Percentiles rank a stretch among this genome's conserved stretches.
phyloP scores from a whole-genome alignment of 495 filamentous ascomycete species.

The Penicillium mononematosum region DNA sequence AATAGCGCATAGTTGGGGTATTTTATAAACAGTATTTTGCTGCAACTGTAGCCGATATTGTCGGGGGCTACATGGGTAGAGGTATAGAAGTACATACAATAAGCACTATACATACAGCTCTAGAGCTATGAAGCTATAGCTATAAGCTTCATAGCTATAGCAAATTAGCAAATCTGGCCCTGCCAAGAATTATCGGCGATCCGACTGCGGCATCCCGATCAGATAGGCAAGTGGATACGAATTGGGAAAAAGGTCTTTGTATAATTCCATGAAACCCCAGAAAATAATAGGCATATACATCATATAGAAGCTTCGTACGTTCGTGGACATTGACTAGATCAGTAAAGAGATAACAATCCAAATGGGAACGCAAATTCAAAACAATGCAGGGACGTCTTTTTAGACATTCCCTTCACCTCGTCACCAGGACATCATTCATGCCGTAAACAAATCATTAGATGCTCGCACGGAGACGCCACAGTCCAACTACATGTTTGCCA shows the following conservation, averaged over 20 bases:
- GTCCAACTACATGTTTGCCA: conserved; percentile 8
- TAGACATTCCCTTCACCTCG: conserved; percentile 6
- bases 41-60: not conserved
- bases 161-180: not conserved
- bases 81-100: not conserved
- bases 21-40: not conserved
- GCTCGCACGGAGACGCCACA: conserved; percentile 13
- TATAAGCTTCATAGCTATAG: not conserved
- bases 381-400: not conserved
- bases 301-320: conserved; percentile 38
- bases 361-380: conserved; percentile 4
- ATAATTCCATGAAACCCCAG: conserved; percentile 14
- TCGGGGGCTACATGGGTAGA: not conserved
- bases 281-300: conserved; percentile 40
- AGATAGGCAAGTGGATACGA: conserved; percentile 1
- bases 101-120: not conserved
- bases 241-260: not conserved
- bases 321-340: conserved; percentile 31
- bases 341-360: conserved; percentile 22
- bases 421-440: conserved; percentile 18
- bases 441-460: conserved; percentile 23
- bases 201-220: conserved; percentile 8
- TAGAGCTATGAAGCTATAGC: not conserved
- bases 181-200: conserved; percentile 2
- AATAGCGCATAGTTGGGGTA: not conserved